phyloP scores from a whole-genome alignment of 352 stramenopile species.

The Pythium scleroteichum region DNA sequence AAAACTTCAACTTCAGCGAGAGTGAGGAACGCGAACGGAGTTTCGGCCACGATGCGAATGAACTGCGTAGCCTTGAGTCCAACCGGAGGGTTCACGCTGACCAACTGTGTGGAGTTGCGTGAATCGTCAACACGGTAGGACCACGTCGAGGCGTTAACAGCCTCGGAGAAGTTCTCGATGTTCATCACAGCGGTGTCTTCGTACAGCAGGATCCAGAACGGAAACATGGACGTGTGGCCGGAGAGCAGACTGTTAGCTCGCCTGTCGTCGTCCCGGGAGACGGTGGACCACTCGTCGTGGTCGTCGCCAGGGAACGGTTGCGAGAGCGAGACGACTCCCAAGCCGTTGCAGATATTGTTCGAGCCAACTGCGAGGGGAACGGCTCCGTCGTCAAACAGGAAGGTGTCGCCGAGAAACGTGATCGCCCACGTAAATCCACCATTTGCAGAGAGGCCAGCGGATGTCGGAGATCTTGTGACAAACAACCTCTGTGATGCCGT shows the following conservation, averaged over 20 bases:
- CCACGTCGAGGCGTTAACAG: conserved; percentile 50
- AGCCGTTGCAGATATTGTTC: conserved; percentile 45
- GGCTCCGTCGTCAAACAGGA: conserved; percentile 4
- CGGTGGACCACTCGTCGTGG: conserved; percentile 40
- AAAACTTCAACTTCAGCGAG: conserved; percentile 82
- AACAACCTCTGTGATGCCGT: conserved; percentile 27
- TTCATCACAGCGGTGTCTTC: conserved; percentile 54
- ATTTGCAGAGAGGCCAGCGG: conserved; percentile 31
- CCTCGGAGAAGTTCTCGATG: conserved; percentile 60
- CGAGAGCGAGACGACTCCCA: conserved; percentile 34
- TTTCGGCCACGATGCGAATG: conserved; percentile 58
- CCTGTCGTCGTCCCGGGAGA: conserved; percentile 21
- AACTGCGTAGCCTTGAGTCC: conserved; percentile 50
- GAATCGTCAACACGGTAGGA: conserved; percentile 35
- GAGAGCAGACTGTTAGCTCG: conserved; percentile 21
- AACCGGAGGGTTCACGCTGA: conserved; percentile 48
- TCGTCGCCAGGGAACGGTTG: conserved; percentile 44
- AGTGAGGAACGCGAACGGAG: conserved; percentile 42
- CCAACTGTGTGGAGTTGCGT: conserved; percentile 31
- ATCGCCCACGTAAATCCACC: conserved; percentile 69
- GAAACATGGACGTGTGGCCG: conserved; percentile 55
- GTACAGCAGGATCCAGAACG: conserved; percentile 81
- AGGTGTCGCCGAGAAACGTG: conserved; percentile 56
- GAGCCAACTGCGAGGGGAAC: conserved; percentile 31
- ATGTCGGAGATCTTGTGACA: conserved; percentile 46